A percentile compares a stretch with the other conserved stretches of the same genome.
Evolutionary conservation across 768 basidiomycete genomes (phyloP).

Genomic region (Pholiota conissans): DNA sequence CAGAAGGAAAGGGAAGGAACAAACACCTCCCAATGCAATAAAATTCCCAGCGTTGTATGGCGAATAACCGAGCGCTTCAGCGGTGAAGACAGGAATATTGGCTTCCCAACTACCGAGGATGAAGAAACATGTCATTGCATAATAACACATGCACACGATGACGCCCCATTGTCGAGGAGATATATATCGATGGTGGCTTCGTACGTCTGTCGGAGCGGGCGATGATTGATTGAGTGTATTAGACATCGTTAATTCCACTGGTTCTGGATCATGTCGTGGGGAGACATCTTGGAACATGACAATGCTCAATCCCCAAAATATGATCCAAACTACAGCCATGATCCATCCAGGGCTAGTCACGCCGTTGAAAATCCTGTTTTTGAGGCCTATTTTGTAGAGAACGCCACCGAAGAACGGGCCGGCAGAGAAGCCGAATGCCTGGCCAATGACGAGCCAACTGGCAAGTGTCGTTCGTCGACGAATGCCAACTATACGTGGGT

Average conservation of each 20-base stretch:
- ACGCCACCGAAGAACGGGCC: slow-evolving; percentile 67
- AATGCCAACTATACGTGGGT: slow-evolving; percentile 66
- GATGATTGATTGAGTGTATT: slow-evolving; percentile 1
- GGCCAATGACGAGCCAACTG: slow-evolving; percentile 62
- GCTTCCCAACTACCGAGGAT: slow-evolving; percentile 70
- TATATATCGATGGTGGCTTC: slow-evolving; percentile 9
- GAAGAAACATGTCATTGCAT: slow-evolving; percentile 69
- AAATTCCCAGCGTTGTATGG: slow-evolving; percentile 70
- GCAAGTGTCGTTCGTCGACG: slow-evolving; percentile 63
- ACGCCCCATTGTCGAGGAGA: slow-evolving; percentile 43
- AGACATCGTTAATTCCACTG: slow-evolving; percentile 36
- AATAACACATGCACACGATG: slow-evolving; percentile 67
- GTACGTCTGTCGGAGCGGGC: neutral
- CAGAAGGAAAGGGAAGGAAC: slow-evolving; percentile 67
- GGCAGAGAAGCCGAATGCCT: slow-evolving; percentile 58
- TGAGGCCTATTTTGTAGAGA: slow-evolving; percentile 60
- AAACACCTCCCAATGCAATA: slow-evolving; percentile 64
- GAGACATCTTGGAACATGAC: slow-evolving; percentile 43
- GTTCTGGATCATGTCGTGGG: neutral
- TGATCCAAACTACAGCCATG: slow-evolving; percentile 52
- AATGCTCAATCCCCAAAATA: slow-evolving; percentile 44
- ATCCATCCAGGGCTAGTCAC: slow-evolving; percentile 68
- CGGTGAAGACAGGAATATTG: slow-evolving; percentile 64
- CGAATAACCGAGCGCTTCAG: slow-evolving; percentile 48
- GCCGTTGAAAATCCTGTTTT: slow-evolving; percentile 60